A percentile compares a stretch with the other conserved stretches of the same genome.
These are phyloP conservation scores for Mayamaea pseudoterrestris DNA, from an alignment of 108 stramenopile species.

Conservation along the genomic window DNA sequence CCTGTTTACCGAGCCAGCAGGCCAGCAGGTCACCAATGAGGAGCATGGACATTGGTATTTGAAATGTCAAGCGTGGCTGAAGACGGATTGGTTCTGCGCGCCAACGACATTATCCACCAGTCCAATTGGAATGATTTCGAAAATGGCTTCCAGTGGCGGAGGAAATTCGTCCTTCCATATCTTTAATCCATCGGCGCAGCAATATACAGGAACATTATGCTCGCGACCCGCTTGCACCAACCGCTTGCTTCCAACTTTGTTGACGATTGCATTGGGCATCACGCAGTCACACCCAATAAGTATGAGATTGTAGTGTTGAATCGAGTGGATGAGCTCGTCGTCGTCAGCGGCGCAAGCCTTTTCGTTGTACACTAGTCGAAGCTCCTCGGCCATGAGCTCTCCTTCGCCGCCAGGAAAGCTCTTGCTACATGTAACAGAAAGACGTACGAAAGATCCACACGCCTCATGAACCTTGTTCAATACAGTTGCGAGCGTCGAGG, in stretches of 20 bases:
- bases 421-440: constrained; percentile 28
- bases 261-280: constrained; percentile 20
- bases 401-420: constrained; percentile 39
- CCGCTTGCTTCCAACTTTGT: constrained; percentile 30
- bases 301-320: constrained; percentile 9
- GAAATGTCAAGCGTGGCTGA: too few relatives aligned
- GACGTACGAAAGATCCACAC: constrained; percentile 1
- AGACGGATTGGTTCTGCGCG: too few relatives aligned
- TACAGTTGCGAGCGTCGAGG: constrained; percentile 23
- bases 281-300: constrained; percentile 39
- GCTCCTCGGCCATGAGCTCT: constrained; percentile 35
- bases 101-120: constrained; percentile 13
- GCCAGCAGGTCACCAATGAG: too few relatives aligned
- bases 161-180: constrained; percentile 33
- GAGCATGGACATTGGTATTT: too few relatives aligned
- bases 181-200: constrained; percentile 36
- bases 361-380: constrained; percentile 2
- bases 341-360: too few relatives aligned
- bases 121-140: constrained; percentile 21
- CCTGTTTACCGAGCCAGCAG: too few relatives aligned
- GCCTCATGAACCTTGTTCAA: not conserved
- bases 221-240: constrained; percentile 11
- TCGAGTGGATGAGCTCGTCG: not conserved
- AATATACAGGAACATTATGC: constrained; percentile 15
- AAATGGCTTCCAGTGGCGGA: constrained; percentile 40